Evolutionary conservation across 2,329 filamentous ascomycete genomes (phyloP).

Genomic region (Cytospora chrysosperma): DNA sequence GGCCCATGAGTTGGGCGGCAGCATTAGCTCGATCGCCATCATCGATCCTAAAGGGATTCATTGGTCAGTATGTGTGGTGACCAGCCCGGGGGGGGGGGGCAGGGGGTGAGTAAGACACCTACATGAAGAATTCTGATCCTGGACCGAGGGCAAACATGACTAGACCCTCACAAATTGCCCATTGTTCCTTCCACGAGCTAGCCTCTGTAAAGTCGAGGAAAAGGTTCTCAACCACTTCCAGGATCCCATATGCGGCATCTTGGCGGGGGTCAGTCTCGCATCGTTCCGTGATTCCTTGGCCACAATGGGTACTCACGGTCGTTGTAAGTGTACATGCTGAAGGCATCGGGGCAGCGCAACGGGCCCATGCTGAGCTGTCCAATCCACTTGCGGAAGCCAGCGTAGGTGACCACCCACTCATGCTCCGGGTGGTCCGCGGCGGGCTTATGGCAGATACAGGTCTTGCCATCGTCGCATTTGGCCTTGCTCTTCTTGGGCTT

Average conservation of each 20-base stretch:
- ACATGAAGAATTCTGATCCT: constrained; percentile 27
- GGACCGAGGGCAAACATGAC: constrained; percentile 30
- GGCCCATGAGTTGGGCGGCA: constrained; percentile 29
- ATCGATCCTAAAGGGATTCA: constrained; percentile 29
- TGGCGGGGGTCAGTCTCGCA: background rate
- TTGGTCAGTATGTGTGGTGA: background rate
- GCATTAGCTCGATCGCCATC: constrained; percentile 29
- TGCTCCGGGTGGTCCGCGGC: constrained; percentile 34
- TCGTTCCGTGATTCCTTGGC: background rate
- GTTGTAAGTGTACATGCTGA: constrained; percentile 44
- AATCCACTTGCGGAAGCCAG: constrained; percentile 32
- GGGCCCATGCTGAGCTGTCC: constrained; percentile 25
- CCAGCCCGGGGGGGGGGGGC: background rate
- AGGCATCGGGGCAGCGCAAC: constrained; percentile 38
- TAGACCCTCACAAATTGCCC: constrained; percentile 40
- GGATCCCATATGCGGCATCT: constrained; percentile 36
- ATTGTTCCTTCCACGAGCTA: constrained; percentile 36
- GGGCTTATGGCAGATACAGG: constrained; percentile 32
- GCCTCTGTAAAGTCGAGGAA: constrained; percentile 37
- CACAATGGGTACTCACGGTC: constrained; percentile 31
- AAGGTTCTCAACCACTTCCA: constrained; percentile 45
- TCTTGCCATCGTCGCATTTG: constrained; percentile 8
- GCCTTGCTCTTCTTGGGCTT: background rate
- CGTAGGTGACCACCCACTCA: constrained; percentile 33
- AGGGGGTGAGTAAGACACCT: constrained; percentile 15